These are phyloP conservation scores for Striga asiatica DNA, from an alignment of 257 asterid species.

Conservation along the genomic window DNA sequence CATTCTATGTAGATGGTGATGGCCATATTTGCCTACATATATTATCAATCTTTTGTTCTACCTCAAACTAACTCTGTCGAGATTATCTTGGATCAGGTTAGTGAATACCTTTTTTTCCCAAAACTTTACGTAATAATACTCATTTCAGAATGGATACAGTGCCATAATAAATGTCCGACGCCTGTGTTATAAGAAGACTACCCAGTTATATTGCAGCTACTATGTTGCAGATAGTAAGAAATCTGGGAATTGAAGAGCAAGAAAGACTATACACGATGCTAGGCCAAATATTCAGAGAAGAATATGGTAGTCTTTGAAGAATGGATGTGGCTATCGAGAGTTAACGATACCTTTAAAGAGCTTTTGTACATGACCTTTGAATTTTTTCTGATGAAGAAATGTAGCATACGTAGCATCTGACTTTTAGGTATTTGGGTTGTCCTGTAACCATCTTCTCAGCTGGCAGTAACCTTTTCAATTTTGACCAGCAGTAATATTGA, in stretches of 20 bases:
- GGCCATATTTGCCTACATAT: constrained; percentile 60
- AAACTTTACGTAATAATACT: neutral
- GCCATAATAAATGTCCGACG: no score
- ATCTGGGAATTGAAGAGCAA: constrained; percentile 53
- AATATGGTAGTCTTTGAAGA: constrained; percentile 18
- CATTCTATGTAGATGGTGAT: constrained; percentile 46
- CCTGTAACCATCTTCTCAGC: neutral
- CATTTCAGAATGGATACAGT: neutral
- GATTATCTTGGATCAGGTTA: constrained; percentile 51
- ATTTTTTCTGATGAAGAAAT: neutral
- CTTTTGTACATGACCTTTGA: neutral
- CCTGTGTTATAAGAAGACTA: no score
- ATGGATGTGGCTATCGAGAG: neutral
- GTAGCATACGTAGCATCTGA: neutral
- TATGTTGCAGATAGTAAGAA: constrained; percentile 39
- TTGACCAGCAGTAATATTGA: neutral
- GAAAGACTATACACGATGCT: constrained; percentile 40
- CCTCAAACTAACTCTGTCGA: constrained; percentile 38
- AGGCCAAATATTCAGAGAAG: constrained; percentile 37
- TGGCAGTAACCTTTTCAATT: neutral
- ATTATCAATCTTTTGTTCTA: constrained; percentile 43
- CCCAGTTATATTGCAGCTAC: no score
- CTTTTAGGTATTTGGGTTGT: neutral
- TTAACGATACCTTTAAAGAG: constrained; percentile 2
- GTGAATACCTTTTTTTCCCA: neutral